Percentiles rank a stretch among this genome's conserved stretches.
Conservation (phyloP, 371 early-diverging fungal genomes). For the Blastocladiella emersonii region DNA sequence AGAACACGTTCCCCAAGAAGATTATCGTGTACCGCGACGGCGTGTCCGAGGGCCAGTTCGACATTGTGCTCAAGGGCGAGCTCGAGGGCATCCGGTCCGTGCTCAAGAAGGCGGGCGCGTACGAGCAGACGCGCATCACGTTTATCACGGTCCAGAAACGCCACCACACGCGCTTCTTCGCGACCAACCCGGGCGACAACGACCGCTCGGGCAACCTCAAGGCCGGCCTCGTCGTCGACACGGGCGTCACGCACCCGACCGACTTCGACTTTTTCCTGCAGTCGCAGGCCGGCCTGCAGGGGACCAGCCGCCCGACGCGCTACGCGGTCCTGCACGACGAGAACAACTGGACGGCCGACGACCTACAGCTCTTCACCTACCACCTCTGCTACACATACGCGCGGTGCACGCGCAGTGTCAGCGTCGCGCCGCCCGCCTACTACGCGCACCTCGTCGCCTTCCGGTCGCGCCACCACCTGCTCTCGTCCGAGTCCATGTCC, state of each 20-base stretch:
- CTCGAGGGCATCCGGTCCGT: constrained; percentile 27
- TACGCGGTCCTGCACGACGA: constrained; percentile 77
- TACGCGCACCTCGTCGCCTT: constrained; percentile 76
- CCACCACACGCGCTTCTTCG: constrained; percentile 90
- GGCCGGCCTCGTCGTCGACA: constrained; percentile 45
- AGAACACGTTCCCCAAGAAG: neutral
- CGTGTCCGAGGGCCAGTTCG: constrained; percentile 23
- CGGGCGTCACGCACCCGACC: constrained; percentile 27
- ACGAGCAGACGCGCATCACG: constrained; percentile 34
- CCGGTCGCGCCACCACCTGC: constrained; percentile 62
- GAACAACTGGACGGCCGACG: constrained; percentile 57
- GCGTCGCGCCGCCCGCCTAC: constrained; percentile 66
- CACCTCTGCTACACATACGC: constrained; percentile 78
- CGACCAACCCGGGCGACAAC: constrained; percentile 37
- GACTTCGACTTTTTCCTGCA: constrained; percentile 41
- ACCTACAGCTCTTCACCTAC: constrained; percentile 73
- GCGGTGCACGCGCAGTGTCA: constrained; percentile 67
- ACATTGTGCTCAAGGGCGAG: neutral
- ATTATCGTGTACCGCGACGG: constrained; percentile 22
- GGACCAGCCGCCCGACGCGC: constrained; percentile 81
- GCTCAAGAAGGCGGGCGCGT: constrained; percentile 22
- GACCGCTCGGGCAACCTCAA: constrained; percentile 36
- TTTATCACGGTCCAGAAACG: constrained; percentile 91
- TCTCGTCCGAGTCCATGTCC: too few species aligned
- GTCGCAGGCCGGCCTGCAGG: constrained; percentile 81